Conservation (phyloP, 176 grass and related monocot genomes). For the Dendrocalamus sinicus region DNA sequence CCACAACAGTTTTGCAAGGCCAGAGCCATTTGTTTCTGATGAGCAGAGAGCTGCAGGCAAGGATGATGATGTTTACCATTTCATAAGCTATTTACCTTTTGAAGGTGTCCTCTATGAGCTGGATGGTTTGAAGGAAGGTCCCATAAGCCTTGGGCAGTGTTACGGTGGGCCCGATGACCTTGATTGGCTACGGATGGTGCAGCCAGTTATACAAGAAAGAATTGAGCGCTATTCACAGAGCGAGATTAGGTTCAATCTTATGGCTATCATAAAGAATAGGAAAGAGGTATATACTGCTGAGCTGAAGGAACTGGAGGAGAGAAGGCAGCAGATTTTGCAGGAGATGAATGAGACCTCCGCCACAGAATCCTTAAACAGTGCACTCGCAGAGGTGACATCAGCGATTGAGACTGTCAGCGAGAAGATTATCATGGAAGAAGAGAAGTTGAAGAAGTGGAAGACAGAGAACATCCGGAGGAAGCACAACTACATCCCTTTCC, state of each 20-base stretch:
- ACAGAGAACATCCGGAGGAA: constrained; percentile 90
- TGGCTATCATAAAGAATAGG: constrained; percentile 94
- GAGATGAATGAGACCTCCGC: constrained; percentile 40
- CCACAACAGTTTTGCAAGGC: constrained; percentile 96
- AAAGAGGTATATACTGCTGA: constrained; percentile 76
- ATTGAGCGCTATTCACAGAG: constrained; percentile 85
- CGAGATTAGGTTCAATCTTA: constrained; percentile 95
- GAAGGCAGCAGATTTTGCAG: constrained; percentile 72
- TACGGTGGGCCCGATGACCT: constrained; percentile 57
- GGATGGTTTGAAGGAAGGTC: constrained; percentile 89
- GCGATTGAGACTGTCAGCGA: constrained; percentile 63
- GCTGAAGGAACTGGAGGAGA: constrained; percentile 79
- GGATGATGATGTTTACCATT: constrained; percentile 97
- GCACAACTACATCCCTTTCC: constrained; percentile 97
- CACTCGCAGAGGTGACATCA: constrained; percentile 58
- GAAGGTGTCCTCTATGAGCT: constrained; percentile 90
- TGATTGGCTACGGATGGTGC: constrained; percentile 84
- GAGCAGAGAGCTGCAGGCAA: constrained; percentile 78
- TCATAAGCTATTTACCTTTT: constrained; percentile 94
- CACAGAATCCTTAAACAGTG: constrained; percentile 48
- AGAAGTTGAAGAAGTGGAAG: constrained; percentile 99
- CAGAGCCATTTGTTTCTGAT: constrained; percentile 95
- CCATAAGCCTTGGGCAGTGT: constrained; percentile 82
- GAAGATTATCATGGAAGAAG: constrained; percentile 93
- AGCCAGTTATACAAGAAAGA: constrained; percentile 89